These are phyloP conservation scores for Oemleria cerasiformis DNA, from an alignment of 306 rosid genomes.

Conservation along the genomic window DNA sequence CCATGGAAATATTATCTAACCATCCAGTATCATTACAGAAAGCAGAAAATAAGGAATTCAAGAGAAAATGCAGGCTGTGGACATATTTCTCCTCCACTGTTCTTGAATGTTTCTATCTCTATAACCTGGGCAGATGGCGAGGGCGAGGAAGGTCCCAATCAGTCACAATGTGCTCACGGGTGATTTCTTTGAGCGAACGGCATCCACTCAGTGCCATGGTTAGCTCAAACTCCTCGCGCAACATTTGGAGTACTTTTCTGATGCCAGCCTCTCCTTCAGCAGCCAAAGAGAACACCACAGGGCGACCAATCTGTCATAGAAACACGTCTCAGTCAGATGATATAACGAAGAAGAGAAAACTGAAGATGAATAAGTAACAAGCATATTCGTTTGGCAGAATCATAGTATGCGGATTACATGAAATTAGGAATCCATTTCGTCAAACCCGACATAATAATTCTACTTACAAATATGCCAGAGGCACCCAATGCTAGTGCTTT, in stretches of 20 bases:
- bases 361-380: neutral
- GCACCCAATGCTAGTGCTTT: slow-evolving; percentile 98
- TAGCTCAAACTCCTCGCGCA: slow-evolving; percentile 86
- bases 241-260: slow-evolving; percentile 75
- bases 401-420: neutral
- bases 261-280: slow-evolving; percentile 89
- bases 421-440: neutral
- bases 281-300: slow-evolving; percentile 85
- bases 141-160: slow-evolving; percentile 72
- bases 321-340: neutral
- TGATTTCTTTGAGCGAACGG: slow-evolving; percentile 78
- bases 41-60: neutral
- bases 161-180: slow-evolving; percentile 74
- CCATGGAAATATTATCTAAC: slow-evolving; percentile 11
- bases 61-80: slow-evolving; percentile 4
- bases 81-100: neutral
- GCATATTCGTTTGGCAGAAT: neutral
- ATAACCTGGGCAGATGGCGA: slow-evolving; percentile 22
- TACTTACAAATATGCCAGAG: slow-evolving; percentile 89
- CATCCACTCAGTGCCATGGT: slow-evolving; percentile 96
- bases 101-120: neutral
- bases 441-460: neutral
- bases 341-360: neutral
- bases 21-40: slow-evolving; percentile 15
- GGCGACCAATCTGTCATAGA: slow-evolving; percentile 72